These are phyloP conservation scores for Trichocladium antarcticum DNA, from an alignment of 495 filamentous ascomycete genomes.

Conservation along the genomic window DNA sequence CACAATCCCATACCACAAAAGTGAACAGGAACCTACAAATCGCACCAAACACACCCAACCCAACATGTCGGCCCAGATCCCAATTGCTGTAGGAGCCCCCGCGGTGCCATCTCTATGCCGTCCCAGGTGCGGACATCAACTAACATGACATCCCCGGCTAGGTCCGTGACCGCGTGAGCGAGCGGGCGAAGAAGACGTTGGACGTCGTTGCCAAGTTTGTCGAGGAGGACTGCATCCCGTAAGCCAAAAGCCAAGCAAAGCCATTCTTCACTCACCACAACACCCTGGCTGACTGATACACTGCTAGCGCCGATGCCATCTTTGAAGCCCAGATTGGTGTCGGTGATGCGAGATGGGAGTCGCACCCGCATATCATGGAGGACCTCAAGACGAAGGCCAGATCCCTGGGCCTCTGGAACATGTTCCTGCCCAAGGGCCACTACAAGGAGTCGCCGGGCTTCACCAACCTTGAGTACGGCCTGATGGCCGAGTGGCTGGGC, in stretches of 20 bases:
- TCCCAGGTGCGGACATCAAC: conserved; percentile 7
- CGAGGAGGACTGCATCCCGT: conserved; percentile 87
- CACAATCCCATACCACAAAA: background rate
- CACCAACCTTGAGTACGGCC: conserved; percentile 80
- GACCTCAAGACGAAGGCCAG: conserved; percentile 76
- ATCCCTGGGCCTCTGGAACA: conserved; percentile 89
- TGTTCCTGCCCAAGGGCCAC: conserved; percentile 91
- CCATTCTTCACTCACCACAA: background rate
- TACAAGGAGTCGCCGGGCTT: conserved; percentile 89
- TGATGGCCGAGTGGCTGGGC: conserved; percentile 87
- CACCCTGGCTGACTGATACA: conserved; percentile 5
- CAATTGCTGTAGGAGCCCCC: conserved; percentile 47
- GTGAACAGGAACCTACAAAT: background rate
- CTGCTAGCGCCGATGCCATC: conserved; percentile 54
- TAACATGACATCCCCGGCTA: conserved; percentile 20
- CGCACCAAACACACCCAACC: background rate
- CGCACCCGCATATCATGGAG: conserved; percentile 72
- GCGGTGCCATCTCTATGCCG: background rate
- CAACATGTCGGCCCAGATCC: conserved; percentile 56
- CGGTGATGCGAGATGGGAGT: conserved; percentile 60
- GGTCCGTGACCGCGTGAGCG: conserved; percentile 56
- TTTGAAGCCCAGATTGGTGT: conserved; percentile 68
- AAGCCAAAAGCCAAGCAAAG: conserved; percentile 17
- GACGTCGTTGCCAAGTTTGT: conserved; percentile 84
- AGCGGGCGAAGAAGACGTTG: conserved; percentile 59